Evolutionary conservation across 2,329 filamentous ascomycete species (phyloP).

Genomic region (Stemphylium vesicarium): DNA sequence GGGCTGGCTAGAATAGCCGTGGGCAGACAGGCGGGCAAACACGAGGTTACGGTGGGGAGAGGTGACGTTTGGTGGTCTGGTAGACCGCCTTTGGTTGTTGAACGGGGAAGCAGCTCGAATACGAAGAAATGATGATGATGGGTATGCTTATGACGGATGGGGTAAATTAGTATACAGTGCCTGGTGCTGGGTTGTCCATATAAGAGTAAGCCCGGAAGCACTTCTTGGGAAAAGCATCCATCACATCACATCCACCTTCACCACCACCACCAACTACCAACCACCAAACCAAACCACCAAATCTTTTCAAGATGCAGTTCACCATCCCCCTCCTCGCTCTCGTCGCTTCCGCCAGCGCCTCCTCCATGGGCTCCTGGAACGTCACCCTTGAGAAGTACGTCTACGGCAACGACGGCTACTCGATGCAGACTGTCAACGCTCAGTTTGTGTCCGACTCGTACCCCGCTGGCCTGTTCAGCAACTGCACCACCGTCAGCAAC

Average conservation of each 20-base stretch:
- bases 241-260: not conserved
- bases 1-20: too few relatives aligned
- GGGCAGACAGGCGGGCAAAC: too few relatives aligned
- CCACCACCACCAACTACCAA: not conserved
- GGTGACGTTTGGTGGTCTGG: not conserved
- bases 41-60: too few relatives aligned
- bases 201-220: not conserved
- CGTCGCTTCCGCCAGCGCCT: not conserved
- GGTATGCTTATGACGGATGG: not conserved
- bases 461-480: not conserved
- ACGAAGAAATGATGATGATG: not conserved
- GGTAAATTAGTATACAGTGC: not conserved
- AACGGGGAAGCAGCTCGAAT: not conserved
- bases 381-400: not conserved
- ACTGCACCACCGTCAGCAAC: not conserved
- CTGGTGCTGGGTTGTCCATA: not conserved
- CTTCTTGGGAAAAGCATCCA: not conserved
- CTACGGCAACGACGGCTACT: too few relatives aligned
- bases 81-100: too few relatives aligned
- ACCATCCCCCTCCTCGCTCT: slow-evolving; percentile 8
- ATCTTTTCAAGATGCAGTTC: slow-evolving; percentile 4
- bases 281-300: not conserved
- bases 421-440: too few relatives aligned
- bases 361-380: not conserved
- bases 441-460: too few relatives aligned